Evolutionary conservation across 140 eudicot species (phyloP).

Genomic region (Flaveria floridana): DNA sequence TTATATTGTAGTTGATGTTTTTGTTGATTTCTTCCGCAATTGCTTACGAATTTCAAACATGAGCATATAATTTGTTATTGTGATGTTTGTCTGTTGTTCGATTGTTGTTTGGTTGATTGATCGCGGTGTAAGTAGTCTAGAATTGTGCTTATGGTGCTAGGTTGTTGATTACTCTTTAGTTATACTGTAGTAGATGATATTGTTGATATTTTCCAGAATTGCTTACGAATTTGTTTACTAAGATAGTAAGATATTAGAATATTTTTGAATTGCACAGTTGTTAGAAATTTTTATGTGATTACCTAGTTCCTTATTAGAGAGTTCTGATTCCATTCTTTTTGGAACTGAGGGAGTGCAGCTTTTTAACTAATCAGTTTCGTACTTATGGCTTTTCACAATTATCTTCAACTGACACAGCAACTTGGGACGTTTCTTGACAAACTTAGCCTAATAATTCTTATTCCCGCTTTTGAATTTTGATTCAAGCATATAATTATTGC

Average conservation of each 20-base stretch:
- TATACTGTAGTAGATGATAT: too few species aligned
- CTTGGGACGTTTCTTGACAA: conserved; percentile 1
- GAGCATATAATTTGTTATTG: conserved; percentile 22
- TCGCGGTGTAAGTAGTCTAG: not conserved
- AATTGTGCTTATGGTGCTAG: conserved; percentile 17
- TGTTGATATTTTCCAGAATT: too few species aligned
- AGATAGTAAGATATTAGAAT: not conserved
- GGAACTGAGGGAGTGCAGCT: conserved; percentile 16
- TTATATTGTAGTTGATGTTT: not conserved
- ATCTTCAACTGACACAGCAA: too few species aligned
- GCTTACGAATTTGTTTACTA: not conserved
- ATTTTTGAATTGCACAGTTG: conserved; percentile 7
- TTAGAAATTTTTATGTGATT: conserved; percentile 1
- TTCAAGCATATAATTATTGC: conserved; percentile 20
- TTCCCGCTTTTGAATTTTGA: not conserved
- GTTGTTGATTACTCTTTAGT: conserved; percentile 5
- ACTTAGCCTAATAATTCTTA: conserved; percentile 1
- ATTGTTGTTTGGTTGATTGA: not conserved
- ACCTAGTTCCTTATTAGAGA: conserved; percentile 26
- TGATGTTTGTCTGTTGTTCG: conserved; percentile 6
- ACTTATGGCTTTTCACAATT: too few species aligned
- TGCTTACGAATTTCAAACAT: not conserved
- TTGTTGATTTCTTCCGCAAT: not conserved
- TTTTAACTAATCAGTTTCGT: not conserved
- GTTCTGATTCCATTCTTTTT: not conserved